A percentile compares a stretch with the other conserved stretches of the same genome.
phyloP scores from a whole-genome alignment of 345 rosid species.

The Corchorus capsularis region DNA sequence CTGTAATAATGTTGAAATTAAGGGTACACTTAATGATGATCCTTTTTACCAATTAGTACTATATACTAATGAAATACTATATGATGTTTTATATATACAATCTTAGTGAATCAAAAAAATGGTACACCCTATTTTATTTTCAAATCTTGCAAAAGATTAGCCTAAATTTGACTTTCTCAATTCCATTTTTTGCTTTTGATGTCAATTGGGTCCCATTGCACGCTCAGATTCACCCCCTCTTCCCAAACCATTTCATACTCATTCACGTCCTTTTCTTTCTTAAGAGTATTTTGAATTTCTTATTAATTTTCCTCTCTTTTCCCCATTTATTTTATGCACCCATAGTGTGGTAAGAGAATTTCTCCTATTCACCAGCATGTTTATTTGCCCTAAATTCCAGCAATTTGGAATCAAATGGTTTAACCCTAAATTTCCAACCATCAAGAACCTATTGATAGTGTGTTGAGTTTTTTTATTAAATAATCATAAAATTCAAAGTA shows the following conservation, averaged over 20 bases:
- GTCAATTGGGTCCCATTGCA: constrained; percentile 32
- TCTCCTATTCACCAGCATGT: not conserved
- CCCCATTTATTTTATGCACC: not conserved
- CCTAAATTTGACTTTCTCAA: constrained; percentile 34
- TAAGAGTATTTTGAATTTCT: not conserved
- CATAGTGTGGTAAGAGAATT: not conserved
- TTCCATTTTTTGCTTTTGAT: constrained; percentile 29
- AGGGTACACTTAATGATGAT: not conserved
- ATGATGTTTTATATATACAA: constrained; percentile 2
- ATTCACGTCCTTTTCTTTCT: constrained; percentile 11
- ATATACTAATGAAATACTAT: too few relatives aligned
- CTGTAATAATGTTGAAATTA: constrained; percentile 14
- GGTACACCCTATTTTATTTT: constrained; percentile 5
- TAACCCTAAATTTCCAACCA: too few relatives aligned
- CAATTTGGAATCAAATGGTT: not conserved
- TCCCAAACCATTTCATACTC: constrained; percentile 36
- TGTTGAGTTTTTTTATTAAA: too few relatives aligned
- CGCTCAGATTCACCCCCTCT: constrained; percentile 41
- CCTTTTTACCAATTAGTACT: not conserved
- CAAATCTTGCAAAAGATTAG: constrained; percentile 21
- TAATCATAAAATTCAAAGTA: too few relatives aligned
- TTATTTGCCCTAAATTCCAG: not conserved
- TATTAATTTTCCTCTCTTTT: not conserved
- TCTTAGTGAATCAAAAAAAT: constrained; percentile 23
- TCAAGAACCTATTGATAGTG: too few relatives aligned